Base-by-base conservation (phyloP, 352 stramenopile genomes). In the Stephanocyclus meneghinianus region DNA sequence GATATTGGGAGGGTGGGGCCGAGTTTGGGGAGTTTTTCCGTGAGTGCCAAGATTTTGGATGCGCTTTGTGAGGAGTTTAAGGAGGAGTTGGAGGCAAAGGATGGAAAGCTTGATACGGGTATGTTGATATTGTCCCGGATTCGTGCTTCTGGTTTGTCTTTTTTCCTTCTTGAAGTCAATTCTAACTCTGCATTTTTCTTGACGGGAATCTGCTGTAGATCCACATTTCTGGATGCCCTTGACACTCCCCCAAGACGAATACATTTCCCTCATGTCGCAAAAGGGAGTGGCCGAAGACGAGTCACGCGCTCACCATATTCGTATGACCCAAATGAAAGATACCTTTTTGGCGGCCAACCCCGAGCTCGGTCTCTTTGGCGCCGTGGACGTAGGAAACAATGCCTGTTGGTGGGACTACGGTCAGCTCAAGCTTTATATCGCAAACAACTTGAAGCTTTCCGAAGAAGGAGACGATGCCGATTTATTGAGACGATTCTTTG, bases 321-420 rank as follows among this genome's bases (percentile, higher is more conserved):
- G 96, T 40, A 98, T 99, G 91, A 90, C 92, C 57, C 87, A 85
- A 62, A 97, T 99, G 92, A 92, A 97, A 74, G 71, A 85, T 56
- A 81, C 80, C 15, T 98, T 98, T 70, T 47, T 76, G 40, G 9
- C 66, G 16, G 66, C 74, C 30, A 81, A 76, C 29, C 59, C 74
- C n/a, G 83, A 97, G 79, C 90, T 97, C 44, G 95, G 94, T 51
- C 81, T 98, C 15, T 98, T 99, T 91, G 97, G 97, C 69, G 97
- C 96, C 37, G 96, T 99, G 0, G 95, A 99, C 81, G 96, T 99
- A 29, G 97, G 96, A 67, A 97, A 92, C 71, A 92, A 97, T 71
- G 96, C 97, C 26, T 98, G 97, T 91, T 99, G 97, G 97, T 98
- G 96, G 96, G 97, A 99, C 91, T 99, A 99, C 87, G 97, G 97